Evolutionary conservation across 371 early-diverging fungal genomes (phyloP).

Genomic region (Mucor plumbeus): DNA sequence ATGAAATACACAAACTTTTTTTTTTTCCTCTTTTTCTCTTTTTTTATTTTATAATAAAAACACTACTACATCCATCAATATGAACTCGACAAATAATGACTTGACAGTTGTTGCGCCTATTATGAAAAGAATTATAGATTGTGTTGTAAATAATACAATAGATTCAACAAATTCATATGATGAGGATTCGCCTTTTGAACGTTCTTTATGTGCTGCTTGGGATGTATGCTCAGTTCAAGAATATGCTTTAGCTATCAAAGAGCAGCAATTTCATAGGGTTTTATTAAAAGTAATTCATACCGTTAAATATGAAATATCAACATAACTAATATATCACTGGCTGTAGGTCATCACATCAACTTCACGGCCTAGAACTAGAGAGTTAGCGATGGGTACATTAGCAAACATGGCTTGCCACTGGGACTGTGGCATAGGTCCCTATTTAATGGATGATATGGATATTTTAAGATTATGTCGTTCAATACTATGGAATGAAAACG

Average conservation of each 20-base stretch:
- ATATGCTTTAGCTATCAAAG: slow-evolving; percentile 34
- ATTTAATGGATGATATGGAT: slow-evolving; percentile 43
- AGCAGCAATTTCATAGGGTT: slow-evolving; percentile 36
- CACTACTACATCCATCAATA: neutral
- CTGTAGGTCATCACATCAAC: slow-evolving; percentile 42
- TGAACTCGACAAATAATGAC: neutral
- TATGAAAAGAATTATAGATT: slow-evolving; percentile 40
- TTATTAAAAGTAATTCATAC: slow-evolving; percentile 39
- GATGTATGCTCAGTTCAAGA: slow-evolving; percentile 46
- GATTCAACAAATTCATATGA: slow-evolving; percentile 23
- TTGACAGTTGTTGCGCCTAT: slow-evolving; percentile 37
- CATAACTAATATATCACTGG: too few relatives aligned
- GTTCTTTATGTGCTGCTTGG: slow-evolving; percentile 51
- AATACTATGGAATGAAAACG: slow-evolving; percentile 49
- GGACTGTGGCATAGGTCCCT: slow-evolving; percentile 35
- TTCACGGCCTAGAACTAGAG: slow-evolving; percentile 41
- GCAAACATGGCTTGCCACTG: slow-evolving; percentile 53
- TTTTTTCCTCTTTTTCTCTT: slow-evolving; percentile 11
- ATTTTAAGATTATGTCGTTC: slow-evolving; percentile 39
- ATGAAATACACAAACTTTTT: neutral
- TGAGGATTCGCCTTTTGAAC: slow-evolving; percentile 51
- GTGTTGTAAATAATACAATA: slow-evolving; percentile 29
- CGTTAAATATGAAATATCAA: too few relatives aligned
- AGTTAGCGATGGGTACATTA: slow-evolving; percentile 46
- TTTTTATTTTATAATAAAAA: neutral